Evolutionary conservation across 441 rosid genomes (phyloP), one percentile per base, ranked within the genome.

Genomic region (Gossypium schwendimanii): DNA sequence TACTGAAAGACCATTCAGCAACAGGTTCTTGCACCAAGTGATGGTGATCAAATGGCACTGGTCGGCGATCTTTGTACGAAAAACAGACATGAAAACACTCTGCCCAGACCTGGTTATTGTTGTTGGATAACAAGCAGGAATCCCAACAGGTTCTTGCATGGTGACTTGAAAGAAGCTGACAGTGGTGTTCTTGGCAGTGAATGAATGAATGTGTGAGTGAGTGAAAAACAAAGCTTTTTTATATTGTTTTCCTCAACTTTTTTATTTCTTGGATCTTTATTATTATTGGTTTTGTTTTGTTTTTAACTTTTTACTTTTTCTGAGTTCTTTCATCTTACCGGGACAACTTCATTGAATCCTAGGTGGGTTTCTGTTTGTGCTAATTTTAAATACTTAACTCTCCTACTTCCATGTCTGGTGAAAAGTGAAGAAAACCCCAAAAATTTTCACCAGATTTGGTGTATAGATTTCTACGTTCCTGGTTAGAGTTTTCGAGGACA

Each of bases 11-110:
- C 93, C 92, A 71, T 92, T 96, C 3, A 91, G 87, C 79, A 92
- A 50, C 70, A 87, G 78, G 75, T 88, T 91, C 85, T 86, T 94
- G 84, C 87, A 92, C 98, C 98, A 94, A 6, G 89, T 83, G 17
- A 90, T 70, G 24, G 85, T 83, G 85, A 90, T 84, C 53, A 85
- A 70, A 71, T 89, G 85, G 76, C 87, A 81, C 72, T 82, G 86
- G 73, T 87, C 91, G 10, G 87, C 88, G 0, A 89, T 72, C 75
- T 85, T 89, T 26, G 91, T 84, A 10, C 87, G 77, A 62, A 83
- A 89, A 45, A 84, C 79, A 14, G 91, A 87, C 88, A 89, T 82
- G 80, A 87, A 82, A 41, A 85, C 87, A 69, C 91, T 87, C 82
- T 89, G 89, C 0, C 93, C 93, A 0, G 89, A 84, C 79, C 93